These are phyloP conservation scores for Aspergillus homomorphus DNA, from an alignment of 495 filamentous ascomycete species.

Conservation along the genomic window DNA sequence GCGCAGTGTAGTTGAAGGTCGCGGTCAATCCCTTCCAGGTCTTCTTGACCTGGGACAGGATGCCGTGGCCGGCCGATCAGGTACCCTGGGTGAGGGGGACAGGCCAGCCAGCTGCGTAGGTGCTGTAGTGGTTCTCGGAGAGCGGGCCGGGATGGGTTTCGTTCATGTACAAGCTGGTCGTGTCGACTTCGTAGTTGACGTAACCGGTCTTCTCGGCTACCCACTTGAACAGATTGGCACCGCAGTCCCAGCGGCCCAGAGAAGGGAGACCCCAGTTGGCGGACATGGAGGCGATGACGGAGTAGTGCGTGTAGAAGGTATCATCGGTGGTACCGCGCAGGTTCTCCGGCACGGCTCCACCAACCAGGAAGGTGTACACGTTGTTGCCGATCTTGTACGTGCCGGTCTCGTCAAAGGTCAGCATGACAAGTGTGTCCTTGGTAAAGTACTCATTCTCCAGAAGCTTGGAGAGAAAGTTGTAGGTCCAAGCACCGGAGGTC, in stretches of 20 bases:
- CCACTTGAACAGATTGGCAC: constrained; percentile 59
- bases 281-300: constrained; percentile 59
- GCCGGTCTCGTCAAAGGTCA: constrained; percentile 67
- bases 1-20: constrained; percentile 42
- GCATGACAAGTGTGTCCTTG: constrained; percentile 59
- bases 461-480: constrained; percentile 57
- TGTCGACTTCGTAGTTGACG: constrained; percentile 38
- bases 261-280: constrained; percentile 65
- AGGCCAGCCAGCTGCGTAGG: constrained; percentile 38
- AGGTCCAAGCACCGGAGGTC: constrained; percentile 56
- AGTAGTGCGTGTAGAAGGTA: constrained; percentile 74
- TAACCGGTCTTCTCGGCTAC: constrained; percentile 52
- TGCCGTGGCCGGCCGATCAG: constrained; percentile 44
- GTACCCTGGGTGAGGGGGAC: constrained; percentile 36
- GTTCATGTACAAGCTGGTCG: constrained; percentile 42
- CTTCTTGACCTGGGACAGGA: constrained; percentile 38
- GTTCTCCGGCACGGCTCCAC: constrained; percentile 55
- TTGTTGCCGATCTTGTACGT: constrained; percentile 54
- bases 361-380: constrained; percentile 59
- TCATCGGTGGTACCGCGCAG: constrained; percentile 60
- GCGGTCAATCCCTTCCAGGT: constrained; percentile 30
- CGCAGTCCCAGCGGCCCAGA: constrained; percentile 62
- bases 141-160: constrained; percentile 46
- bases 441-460: constrained; percentile 63
- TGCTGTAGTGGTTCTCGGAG: constrained; percentile 29